A percentile compares a stretch with the other conserved stretches of the same genome.
These are phyloP conservation scores for Tolypocladium album DNA, from an alignment of 2,329 filamentous ascomycete genomes.

Conservation along the genomic window DNA sequence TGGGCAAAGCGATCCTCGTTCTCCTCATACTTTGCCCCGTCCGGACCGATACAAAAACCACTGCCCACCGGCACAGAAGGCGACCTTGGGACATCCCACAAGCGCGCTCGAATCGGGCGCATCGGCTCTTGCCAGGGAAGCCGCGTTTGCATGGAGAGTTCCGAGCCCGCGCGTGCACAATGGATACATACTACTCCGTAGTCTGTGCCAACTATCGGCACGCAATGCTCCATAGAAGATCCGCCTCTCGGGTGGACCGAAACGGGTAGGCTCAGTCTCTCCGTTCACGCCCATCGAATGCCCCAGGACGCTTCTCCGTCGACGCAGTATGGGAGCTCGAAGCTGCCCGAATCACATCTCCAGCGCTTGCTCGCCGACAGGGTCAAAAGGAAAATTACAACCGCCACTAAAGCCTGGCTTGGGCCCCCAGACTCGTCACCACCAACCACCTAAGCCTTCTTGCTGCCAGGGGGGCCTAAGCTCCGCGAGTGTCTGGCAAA, in stretches of 20 bases:
- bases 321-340: not conserved
- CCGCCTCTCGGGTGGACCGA: not conserved
- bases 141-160: not conserved
- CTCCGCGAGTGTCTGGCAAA: conserved; percentile 8
- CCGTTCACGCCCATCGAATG: conserved; percentile 3
- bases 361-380: not conserved
- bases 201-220: not conserved
- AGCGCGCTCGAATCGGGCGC: not conserved
- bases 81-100: not conserved
- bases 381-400: conserved; percentile 2
- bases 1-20: not conserved
- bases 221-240: not conserved
- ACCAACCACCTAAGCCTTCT: conserved; percentile 8
- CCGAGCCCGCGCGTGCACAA: not conserved
- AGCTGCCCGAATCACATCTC: not conserved
- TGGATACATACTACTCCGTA: not conserved
- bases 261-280: not conserved
- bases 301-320: conserved; percentile 3
- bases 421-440: conserved; percentile 5
- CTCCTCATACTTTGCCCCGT: not conserved
- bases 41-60: not conserved
- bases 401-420: conserved; percentile 5
- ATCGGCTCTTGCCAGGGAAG: not conserved
- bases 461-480: conserved; percentile 6
- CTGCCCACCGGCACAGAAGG: not conserved